Evolutionary conservation across 1,284 basidiomycete genomes (phyloP).

Genomic region (Mycena citricolor): DNA sequence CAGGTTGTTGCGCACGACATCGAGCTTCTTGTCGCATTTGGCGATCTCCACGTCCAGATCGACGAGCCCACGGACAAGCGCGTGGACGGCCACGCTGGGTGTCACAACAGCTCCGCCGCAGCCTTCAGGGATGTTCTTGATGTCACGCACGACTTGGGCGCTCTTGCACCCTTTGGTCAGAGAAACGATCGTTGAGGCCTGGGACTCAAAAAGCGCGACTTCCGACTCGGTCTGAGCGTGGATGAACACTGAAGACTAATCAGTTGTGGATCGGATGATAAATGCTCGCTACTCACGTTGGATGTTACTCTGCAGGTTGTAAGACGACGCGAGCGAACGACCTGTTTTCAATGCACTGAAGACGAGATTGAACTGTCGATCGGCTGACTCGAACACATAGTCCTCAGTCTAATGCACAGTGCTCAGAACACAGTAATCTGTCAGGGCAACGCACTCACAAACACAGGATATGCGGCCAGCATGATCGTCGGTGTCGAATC

Average conservation of each 20-base stretch:
- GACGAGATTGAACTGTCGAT: constrained; percentile 84
- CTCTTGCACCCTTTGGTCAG: constrained; percentile 89
- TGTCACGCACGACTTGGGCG: constrained; percentile 57
- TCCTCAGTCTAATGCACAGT: constrained; percentile 52
- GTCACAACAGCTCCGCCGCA: constrained; percentile 86
- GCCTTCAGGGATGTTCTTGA: constrained; percentile 76
- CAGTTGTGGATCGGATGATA: constrained; percentile 2
- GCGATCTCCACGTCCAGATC: constrained; percentile 82
- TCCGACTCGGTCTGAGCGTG: constrained; percentile 69
- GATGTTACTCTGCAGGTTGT: constrained; percentile 87
- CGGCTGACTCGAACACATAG: constrained; percentile 74
- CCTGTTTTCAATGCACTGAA: constrained; percentile 80
- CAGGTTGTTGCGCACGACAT: constrained; percentile 65
- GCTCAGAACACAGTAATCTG: background rate
- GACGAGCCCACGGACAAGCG: constrained; percentile 85
- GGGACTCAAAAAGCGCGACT: constrained; percentile 66
- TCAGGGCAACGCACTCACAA: constrained; percentile 48
- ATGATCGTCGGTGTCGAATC: constrained; percentile 89
- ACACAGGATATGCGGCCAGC: constrained; percentile 80
- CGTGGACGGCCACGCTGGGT: constrained; percentile 72
- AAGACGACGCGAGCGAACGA: constrained; percentile 88
- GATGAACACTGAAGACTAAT: constrained; percentile 66
- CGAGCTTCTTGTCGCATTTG: constrained; percentile 86
- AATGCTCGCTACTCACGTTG: constrained; percentile 54
- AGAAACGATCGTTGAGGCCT: constrained; percentile 74